phyloP scores from a whole-genome alignment of 768 basidiomycete genomes.

The Rhodotorula paludigena region DNA sequence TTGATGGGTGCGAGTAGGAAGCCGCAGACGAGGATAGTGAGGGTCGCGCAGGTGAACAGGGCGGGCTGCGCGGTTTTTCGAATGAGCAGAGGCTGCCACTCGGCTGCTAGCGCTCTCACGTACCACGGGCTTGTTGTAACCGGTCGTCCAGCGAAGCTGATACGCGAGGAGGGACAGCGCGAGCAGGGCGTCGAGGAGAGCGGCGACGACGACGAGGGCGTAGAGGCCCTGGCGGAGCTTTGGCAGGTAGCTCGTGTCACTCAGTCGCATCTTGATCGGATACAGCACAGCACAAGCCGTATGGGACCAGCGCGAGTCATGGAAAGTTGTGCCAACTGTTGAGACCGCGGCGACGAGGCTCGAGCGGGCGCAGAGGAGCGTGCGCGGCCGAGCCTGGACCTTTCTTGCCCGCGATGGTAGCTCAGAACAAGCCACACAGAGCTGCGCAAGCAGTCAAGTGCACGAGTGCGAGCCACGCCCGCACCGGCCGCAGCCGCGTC shows the following conservation, averaged over 20 bases:
- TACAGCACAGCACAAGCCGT: neutral
- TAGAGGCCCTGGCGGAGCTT: neutral
- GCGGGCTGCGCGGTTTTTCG: neutral
- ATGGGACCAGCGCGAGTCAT: too few species aligned
- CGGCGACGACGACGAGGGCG: slow-evolving; percentile 8
- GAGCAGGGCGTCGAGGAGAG: neutral
- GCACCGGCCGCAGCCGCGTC: too few species aligned
- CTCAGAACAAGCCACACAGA: too few species aligned
- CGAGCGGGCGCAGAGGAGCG: neutral
- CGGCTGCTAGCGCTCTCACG: neutral
- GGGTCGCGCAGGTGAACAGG: slow-evolving; percentile 4
- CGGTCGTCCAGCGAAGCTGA: slow-evolving; percentile 10
- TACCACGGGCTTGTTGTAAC: slow-evolving; percentile 28
- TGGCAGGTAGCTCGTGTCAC: slow-evolving; percentile 7
- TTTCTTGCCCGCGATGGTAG: neutral
- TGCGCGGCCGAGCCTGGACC: neutral
- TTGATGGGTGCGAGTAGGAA: slow-evolving; percentile 5
- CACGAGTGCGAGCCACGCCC: too few species aligned
- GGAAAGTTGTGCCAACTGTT: too few species aligned
- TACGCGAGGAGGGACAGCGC: slow-evolving; percentile 13
- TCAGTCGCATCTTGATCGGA: neutral
- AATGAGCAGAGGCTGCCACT: neutral
- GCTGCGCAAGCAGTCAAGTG: too few species aligned
- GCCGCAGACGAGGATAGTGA: neutral
- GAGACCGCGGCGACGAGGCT: neutral